phyloP scores from a whole-genome alignment of 768 basidiomycete genomes.

The Leccinum disarticulatum region DNA sequence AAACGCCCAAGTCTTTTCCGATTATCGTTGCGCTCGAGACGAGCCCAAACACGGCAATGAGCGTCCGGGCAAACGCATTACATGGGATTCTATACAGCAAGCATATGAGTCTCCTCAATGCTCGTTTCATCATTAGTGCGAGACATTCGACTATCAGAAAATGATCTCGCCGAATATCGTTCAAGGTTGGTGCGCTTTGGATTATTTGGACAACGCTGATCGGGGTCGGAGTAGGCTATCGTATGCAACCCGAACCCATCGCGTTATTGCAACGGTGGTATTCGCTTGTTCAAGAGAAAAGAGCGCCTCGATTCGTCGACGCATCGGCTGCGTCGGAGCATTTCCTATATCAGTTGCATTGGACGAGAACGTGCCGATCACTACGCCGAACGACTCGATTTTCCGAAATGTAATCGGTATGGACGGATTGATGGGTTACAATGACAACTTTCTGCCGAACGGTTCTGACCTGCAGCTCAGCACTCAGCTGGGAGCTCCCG shows the following conservation, averaged over 20 bases:
- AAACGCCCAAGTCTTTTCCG: slow-evolving; percentile 69
- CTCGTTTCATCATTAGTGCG: slow-evolving; percentile 80
- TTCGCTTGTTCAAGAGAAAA: slow-evolving; percentile 86
- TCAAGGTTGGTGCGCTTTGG: slow-evolving; percentile 44
- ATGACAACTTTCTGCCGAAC: slow-evolving; percentile 13
- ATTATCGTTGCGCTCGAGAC: slow-evolving; percentile 94
- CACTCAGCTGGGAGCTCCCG: no score
- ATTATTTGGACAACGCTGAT: background rate
- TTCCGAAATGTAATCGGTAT: slow-evolving; percentile 2
- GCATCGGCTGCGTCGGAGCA: slow-evolving; percentile 18
- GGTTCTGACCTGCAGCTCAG: no score
- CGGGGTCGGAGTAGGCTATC: slow-evolving; percentile 51
- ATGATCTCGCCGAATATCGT: slow-evolving; percentile 47
- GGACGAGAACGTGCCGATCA: slow-evolving; percentile 17
- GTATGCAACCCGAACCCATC: slow-evolving; percentile 57
- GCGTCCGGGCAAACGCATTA: slow-evolving; percentile 73
- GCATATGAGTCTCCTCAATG: slow-evolving; percentile 86
- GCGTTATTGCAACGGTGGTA: slow-evolving; percentile 92
- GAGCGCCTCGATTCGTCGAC: slow-evolving; percentile 51
- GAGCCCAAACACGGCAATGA: slow-evolving; percentile 56
- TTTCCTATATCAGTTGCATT: slow-evolving; percentile 15
- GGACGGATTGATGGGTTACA: slow-evolving; percentile 22
- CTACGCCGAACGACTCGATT: slow-evolving; percentile 11
- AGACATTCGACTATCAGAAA: slow-evolving; percentile 81
- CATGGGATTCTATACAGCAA: slow-evolving; percentile 85